Base-by-base conservation (phyloP, 2,329 filamentous ascomycete genomes). In the Aspergillus bombycis region DNA sequence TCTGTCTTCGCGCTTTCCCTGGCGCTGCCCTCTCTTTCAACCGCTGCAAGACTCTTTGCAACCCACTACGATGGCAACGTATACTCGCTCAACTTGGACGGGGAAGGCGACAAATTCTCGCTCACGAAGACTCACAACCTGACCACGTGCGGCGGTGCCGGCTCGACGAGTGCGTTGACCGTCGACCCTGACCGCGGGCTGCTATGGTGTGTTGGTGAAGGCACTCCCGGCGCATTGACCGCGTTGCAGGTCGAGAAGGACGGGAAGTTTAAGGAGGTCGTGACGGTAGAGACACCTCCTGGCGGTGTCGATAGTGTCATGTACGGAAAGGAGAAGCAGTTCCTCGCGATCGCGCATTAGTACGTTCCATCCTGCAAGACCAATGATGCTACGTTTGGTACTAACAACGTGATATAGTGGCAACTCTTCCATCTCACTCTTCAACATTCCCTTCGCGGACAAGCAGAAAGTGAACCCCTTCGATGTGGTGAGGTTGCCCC, bases 401-500 rank as follows among this genome's bases (percentile, higher is more conserved):
- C 60, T 68, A 58, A 67, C 62, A n/a, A 16, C 23, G 14, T 21
- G 5, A 4, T 58, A 56, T 41, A 77, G 75, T 48, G 65, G 66
- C 46, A 72, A 72, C 34, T 71, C 75, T 3, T 70, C 75, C 2
- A 34, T 79, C 21, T 77, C 77, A 46, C 76, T 75, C 10, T 78
- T 71, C 62, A 19, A 67, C 4, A 69, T 78, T 7, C 76, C 76
- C 1, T 50, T 78, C 1, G 32, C 60, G 19, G 16, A 58, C 14
- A 46, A 62, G 32, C 46, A 64, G 11, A 4, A 12, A 6, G 21
- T 26, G 6, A 14, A 61, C 0, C 43, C 66, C 30, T 64, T 79
- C 11, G 78, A 85, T 66, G 75, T 73, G 41, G 76, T 84, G 68
- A 74, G 73, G 46, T 84, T 81, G 72, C 77, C 72, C 12, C 61